Conservation (phyloP, 306 rosid species). For the Argentina anserina region DNA sequence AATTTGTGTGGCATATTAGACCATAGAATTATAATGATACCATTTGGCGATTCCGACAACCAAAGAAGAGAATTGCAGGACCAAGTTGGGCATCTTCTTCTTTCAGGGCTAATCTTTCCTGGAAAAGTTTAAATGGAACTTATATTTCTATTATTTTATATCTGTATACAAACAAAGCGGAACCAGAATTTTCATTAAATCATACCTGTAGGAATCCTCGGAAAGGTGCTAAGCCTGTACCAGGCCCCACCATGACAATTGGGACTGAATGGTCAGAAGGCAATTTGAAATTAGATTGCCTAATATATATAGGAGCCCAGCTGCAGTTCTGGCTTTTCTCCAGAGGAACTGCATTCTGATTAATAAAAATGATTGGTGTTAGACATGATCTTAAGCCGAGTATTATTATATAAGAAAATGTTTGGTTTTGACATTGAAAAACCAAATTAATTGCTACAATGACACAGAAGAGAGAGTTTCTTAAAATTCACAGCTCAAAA, state of each 20-base stretch:
- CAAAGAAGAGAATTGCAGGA: conserved; percentile 83
- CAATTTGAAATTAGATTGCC: conserved; percentile 88
- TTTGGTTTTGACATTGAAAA: conserved; percentile 14
- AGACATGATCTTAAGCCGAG: conserved; percentile 16
- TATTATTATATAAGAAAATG: not conserved
- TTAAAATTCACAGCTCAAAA: conserved; percentile 14
- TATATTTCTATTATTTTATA: not conserved
- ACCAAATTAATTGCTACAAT: conserved; percentile 2
- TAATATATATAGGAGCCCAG: conserved; percentile 82
- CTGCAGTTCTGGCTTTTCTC: conserved; percentile 75
- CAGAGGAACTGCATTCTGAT: conserved; percentile 68
- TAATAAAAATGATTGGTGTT: conserved; percentile 25
- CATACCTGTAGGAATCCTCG: conserved; percentile 94
- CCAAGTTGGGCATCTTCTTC: conserved; percentile 69
- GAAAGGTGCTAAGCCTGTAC: conserved; percentile 98
- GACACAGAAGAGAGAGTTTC: conserved; percentile 12
- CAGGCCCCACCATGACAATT: conserved; percentile 91
- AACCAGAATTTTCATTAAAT: conserved; percentile 11
- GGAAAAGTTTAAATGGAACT: conserved; percentile 26
- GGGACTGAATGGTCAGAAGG: conserved; percentile 73
- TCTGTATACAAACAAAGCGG: not conserved
- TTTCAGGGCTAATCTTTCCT: conserved; percentile 86
- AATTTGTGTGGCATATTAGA: conserved; percentile 20
- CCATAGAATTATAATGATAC: conserved; percentile 27
- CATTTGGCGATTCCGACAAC: conserved; percentile 91